These are phyloP conservation scores for Peronospora destructor DNA, from an alignment of 352 stramenopile genomes.

Conservation along the genomic window DNA sequence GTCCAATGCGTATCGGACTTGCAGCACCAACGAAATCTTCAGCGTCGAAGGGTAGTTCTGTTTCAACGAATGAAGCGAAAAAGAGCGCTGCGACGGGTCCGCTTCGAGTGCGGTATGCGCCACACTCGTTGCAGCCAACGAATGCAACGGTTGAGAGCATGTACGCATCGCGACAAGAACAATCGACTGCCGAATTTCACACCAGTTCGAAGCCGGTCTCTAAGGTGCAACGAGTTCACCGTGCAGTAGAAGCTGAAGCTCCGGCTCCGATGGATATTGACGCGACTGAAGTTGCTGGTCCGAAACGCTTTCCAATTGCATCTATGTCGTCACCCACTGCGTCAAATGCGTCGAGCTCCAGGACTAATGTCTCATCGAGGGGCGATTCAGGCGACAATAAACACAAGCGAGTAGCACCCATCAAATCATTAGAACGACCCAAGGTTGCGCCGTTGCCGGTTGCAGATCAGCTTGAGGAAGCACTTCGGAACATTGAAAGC, in stretches of 20 bases:
- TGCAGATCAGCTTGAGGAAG: slow-evolving; percentile 47
- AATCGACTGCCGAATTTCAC: slow-evolving; percentile 29
- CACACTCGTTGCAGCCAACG: slow-evolving; percentile 18
- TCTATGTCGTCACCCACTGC: slow-evolving; percentile 20
- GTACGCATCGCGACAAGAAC: slow-evolving; percentile 23
- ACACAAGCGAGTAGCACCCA: slow-evolving; percentile 9
- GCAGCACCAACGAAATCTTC: slow-evolving; percentile 24
- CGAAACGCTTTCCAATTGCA: slow-evolving; percentile 7
- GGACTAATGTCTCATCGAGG: slow-evolving; percentile 17
- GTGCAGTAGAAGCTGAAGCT: slow-evolving; percentile 14
- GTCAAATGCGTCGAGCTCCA: slow-evolving; percentile 25
- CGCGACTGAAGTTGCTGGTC: slow-evolving; percentile 11
- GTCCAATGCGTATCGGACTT: slow-evolving; percentile 36
- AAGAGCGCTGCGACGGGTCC: slow-evolving; percentile 22
- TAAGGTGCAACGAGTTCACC: slow-evolving; percentile 40
- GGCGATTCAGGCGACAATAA: slow-evolving; percentile 12
- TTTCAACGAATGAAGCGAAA: slow-evolving; percentile 18
- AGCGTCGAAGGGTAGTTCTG: slow-evolving; percentile 14
- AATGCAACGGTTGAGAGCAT: slow-evolving; percentile 27
- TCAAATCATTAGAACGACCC: slow-evolving; percentile 14
- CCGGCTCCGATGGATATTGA: slow-evolving; percentile 19
- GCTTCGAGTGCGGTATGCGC: slow-evolving; percentile 33
- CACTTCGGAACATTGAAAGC: slow-evolving; percentile 41
- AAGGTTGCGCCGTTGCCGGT: slow-evolving; percentile 6
- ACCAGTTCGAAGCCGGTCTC: slow-evolving; percentile 17